phyloP scores from a whole-genome alignment of 2,329 filamentous ascomycete species.

The Mycocentrospora acerina region DNA sequence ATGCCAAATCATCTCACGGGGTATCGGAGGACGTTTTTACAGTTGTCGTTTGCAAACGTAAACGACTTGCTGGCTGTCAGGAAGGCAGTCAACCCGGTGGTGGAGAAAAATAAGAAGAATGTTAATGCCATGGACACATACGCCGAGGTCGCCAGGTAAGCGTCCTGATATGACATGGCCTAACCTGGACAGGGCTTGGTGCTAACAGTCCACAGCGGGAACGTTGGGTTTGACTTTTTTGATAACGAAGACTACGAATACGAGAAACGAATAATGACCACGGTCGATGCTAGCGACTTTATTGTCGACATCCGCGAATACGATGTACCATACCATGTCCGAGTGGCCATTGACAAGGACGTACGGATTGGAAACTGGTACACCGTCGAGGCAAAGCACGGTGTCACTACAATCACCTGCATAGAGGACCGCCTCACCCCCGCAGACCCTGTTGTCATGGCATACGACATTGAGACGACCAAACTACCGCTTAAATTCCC shows the following conservation, averaged over 20 bases:
- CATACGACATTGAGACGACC: slow-evolving; percentile 98
- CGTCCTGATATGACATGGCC: slow-evolving; percentile 13
- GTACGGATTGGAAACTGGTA: slow-evolving; percentile 98
- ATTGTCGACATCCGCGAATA: slow-evolving; percentile 99
- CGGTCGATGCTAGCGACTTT: slow-evolving; percentile 90
- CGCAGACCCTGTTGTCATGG: slow-evolving; percentile 96
- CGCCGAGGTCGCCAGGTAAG: slow-evolving; percentile 87
- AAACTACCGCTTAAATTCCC: slow-evolving; percentile 96
- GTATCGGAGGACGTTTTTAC: slow-evolving; percentile 83
- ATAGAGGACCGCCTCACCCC: slow-evolving; percentile 85
- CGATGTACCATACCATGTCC: slow-evolving; percentile 98
- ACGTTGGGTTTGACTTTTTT: slow-evolving; percentile 90
- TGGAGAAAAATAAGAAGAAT: slow-evolving; percentile 94
- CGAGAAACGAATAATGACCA: slow-evolving; percentile 75
- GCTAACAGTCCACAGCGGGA: slow-evolving; percentile 56
- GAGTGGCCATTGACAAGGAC: slow-evolving; percentile 97
- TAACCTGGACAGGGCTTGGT: no score
- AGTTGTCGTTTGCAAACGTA: slow-evolving; percentile 86
- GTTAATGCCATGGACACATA: slow-evolving; percentile 98
- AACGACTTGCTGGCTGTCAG: slow-evolving; percentile 81
- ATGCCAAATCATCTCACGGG: slow-evolving; percentile 97
- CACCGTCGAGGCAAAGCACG: slow-evolving; percentile 90
- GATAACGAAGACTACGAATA: slow-evolving; percentile 78
- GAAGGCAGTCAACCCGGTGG: slow-evolving; percentile 82
- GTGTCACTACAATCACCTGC: slow-evolving; percentile 76